phyloP scores from a whole-genome alignment of 2,329 filamentous ascomycete species.

The Botrytis fragariae region DNA sequence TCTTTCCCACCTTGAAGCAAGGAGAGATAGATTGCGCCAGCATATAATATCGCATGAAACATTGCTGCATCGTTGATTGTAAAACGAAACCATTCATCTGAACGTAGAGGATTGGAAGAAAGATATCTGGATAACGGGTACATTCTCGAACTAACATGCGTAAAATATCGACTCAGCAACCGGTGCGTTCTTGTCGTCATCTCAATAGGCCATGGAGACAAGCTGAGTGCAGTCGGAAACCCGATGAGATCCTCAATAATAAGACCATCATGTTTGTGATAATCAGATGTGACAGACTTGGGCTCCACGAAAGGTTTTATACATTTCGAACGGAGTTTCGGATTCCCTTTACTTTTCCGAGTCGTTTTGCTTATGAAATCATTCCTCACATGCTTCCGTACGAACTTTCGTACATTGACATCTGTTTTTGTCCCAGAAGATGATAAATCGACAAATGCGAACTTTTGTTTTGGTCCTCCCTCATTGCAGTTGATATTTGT shows the following conservation, averaged over 20 bases:
- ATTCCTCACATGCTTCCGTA: constrained; percentile 28
- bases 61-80: constrained; percentile 30
- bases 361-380: constrained; percentile 22
- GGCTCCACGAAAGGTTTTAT: neutral
- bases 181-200: constrained; percentile 23
- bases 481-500: neutral
- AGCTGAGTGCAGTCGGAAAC: constrained; percentile 22
- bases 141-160: constrained; percentile 22
- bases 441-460: constrained; percentile 26
- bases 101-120: constrained; percentile 25
- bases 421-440: constrained; percentile 19
- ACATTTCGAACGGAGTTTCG: neutral
- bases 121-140: constrained; percentile 24
- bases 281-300: neutral
- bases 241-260: constrained; percentile 19
- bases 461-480: constrained; percentile 9
- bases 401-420: constrained; percentile 22
- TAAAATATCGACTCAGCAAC: constrained; percentile 27
- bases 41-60: constrained; percentile 30
- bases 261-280: neutral
- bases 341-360: constrained; percentile 1
- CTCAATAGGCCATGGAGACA: constrained; percentile 23
- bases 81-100: constrained; percentile 28
- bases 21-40: constrained; percentile 26
- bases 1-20: constrained; percentile 25